Conservation (phyloP, 116 monocot genomes). For the Trichopus zeylanicus region DNA sequence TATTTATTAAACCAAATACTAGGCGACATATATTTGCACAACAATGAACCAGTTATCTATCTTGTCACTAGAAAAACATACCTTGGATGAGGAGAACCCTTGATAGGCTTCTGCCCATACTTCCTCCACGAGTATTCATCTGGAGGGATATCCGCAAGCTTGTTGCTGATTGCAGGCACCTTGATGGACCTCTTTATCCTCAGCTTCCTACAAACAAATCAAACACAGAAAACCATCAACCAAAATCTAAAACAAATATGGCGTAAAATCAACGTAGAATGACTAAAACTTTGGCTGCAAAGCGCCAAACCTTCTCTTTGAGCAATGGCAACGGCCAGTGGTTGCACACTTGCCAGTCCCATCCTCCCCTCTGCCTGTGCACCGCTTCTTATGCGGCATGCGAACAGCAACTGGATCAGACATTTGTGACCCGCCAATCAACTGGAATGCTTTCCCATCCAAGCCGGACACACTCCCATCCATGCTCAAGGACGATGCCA, state of each 20-base stretch:
- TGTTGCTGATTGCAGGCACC: constrained; percentile 72
- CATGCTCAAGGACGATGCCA: constrained; percentile 81
- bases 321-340: constrained; percentile 77
- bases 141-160: constrained; percentile 67
- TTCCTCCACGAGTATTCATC: constrained; percentile 91
- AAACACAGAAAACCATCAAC: background rate
- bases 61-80: too few relatives aligned
- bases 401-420: constrained; percentile 44
- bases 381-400: constrained; percentile 43
- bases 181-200: constrained; percentile 58
- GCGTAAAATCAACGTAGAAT: background rate
- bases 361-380: constrained; percentile 68
- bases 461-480: constrained; percentile 69
- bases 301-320: constrained; percentile 63
- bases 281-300: background rate
- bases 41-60: too few relatives aligned
- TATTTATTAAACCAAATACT: background rate
- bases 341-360: constrained; percentile 66
- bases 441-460: constrained; percentile 67
- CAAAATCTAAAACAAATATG: constrained; percentile 1
- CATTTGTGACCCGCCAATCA: constrained; percentile 50
- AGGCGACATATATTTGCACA: background rate
- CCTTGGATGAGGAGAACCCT: constrained; percentile 86
- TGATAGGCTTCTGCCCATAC: constrained; percentile 88
- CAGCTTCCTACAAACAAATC: constrained; percentile 47